Evolutionary conservation across 2,329 filamentous ascomycete species (phyloP), one percentile per base, ranked within the genome.

Genomic region (Arthrobotrys iridis): DNA sequence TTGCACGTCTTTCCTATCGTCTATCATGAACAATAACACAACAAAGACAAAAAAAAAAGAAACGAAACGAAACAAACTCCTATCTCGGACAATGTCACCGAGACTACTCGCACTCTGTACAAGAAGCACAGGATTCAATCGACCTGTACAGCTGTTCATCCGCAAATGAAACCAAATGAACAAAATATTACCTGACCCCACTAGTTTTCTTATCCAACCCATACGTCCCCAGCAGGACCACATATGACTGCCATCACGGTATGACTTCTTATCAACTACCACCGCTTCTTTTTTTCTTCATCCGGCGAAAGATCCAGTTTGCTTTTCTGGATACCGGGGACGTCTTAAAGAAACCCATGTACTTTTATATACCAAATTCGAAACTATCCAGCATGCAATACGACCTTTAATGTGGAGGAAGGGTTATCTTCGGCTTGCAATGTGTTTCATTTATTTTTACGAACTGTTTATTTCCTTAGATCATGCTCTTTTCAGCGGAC

Each of bases 351-450:
- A 59, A 64, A 71, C 45, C 50, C 58, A 71, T 71, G 66, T 71
- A 71, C 48, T 71, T 71, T 71, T 71, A 71, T 71, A 58, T 48
- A 71, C 46, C 57, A 57, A 58, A 37, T 35, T 41, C 22, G 30
- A 45, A 11, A 45, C 20, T 22, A 55, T 33, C 58, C 64, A 71
- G 66, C 66, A 71, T 71, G 66, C 64, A 63, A 57, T 63, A 58
- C 46, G 37, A 22, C 37, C 37, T 67, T 64, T 71, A 71, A 71
- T 71, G 66, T 37, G 58, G 58, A 48, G 66, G 66, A 62, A 41
- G 30, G 30, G 26, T 26, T 48, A 48, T 37, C 45, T 52, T 62
- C 26, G 55, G 45, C 40, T 62, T 59, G 41, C 26, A 45, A 26
- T 24, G 22, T 50, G 35, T 35, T 37, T 30, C n/a, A n/a, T 26